Evolutionary conservation across 352 stramenopile genomes (phyloP).

Genomic region (Poterioochromonas sp.): DNA sequence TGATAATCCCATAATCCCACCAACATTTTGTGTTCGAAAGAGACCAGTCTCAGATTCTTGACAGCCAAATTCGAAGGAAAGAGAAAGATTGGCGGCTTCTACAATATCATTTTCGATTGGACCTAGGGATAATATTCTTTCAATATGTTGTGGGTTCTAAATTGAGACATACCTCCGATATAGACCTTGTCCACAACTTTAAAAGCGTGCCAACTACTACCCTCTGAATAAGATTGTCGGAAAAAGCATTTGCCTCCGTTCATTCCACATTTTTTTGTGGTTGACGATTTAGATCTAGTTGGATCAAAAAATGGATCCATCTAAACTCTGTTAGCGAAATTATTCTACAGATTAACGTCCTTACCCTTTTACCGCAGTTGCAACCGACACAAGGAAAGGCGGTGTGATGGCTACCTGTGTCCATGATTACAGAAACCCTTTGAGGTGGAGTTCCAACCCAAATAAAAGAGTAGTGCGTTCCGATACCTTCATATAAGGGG

Average conservation of each 20-base stretch:
- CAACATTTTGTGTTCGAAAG: constrained; percentile 69
- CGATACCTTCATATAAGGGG: constrained; percentile 56
- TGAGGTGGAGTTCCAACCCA: constrained; percentile 54
- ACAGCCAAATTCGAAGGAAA: constrained; percentile 44
- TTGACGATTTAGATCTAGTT: constrained; percentile 43
- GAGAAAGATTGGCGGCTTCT: constrained; percentile 21
- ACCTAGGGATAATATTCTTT: constrained; percentile 15
- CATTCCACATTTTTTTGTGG: constrained; percentile 37
- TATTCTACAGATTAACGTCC: too few relatives aligned
- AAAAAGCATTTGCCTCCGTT: constrained; percentile 61
- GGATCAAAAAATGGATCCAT: constrained; percentile 53
- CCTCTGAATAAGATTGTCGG: constrained; percentile 81
- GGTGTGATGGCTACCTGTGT: constrained; percentile 82
- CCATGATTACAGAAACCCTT: constrained; percentile 76
- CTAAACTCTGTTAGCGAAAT: constrained; percentile 39
- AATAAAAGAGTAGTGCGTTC: constrained; percentile 58
- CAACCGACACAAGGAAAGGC: constrained; percentile 85
- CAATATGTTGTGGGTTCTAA: neutral
- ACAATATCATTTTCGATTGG: constrained; percentile 21
- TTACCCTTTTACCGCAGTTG: constrained; percentile 62
- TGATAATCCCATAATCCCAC: constrained; percentile 93
- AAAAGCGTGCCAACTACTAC: constrained; percentile 76
- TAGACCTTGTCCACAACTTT: constrained; percentile 66
- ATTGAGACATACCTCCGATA: constrained; percentile 34
- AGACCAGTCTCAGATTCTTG: constrained; percentile 47